Evolutionary conservation across 2,329 filamentous ascomycete genomes (phyloP), one percentile per base, ranked within the genome.

Genomic region (Fusarium brevicatenulatum): DNA sequence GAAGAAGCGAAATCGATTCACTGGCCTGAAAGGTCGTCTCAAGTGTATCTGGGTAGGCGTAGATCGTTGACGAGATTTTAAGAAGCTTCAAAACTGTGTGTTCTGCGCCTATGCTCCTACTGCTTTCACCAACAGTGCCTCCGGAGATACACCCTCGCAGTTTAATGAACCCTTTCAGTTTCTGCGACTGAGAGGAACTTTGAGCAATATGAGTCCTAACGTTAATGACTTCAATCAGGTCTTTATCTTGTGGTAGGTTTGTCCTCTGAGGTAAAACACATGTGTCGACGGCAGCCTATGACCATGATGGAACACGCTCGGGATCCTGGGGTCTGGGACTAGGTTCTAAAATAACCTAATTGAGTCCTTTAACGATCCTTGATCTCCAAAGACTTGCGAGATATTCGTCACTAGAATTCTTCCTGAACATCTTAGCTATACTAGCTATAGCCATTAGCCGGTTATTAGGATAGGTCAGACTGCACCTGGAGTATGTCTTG

Each of bases 361-460:
- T 52, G 6, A 58, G 44, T 16, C 43, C 44, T n/a, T 50, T 34
- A 32, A 59, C 32, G 3, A 59, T 28, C 12, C 56, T 16, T 13
- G 37, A 60, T 10, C 32, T 36, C 36, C 47, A 60, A 9, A 60
- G 36, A 11, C 57, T 37, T 25, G 46, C 57, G 5, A 60, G 19
- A 6, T 60, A 43, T 7, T 43, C 36, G n/a, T 60, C 57, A 3
- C 37, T 37, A 15, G 37, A 36, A 10, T 54, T 28, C n/a, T 28
- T 40, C 13, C 23, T 54, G 47, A 55, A 60, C 28, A 60, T 54
- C 7, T 55, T 28, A 5, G 57, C 57, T 25, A 55, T 43, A 4
- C 57, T 47, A n/a, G 57, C 36, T 19, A 60, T 55, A 7, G 57
- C 57, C 25, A 52, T 37, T 21, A 59, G 16, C 4, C 37, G 34